Percentiles rank a stretch among this genome's conserved stretches.
Evolutionary conservation across 805 yeast genomes (phyloP).

Genomic region (Millerago galiae): DNA sequence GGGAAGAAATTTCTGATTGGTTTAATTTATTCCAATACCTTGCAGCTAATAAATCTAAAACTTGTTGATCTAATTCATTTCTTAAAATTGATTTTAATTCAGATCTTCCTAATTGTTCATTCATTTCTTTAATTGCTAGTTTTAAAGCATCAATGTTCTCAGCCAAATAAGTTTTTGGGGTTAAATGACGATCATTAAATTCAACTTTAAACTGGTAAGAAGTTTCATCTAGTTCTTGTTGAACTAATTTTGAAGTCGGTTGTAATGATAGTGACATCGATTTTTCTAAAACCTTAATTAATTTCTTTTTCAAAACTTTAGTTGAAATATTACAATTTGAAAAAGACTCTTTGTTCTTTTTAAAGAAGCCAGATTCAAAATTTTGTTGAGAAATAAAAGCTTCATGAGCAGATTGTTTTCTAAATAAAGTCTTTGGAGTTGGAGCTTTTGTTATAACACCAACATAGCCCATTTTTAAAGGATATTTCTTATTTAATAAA

Average conservation of each 20-base stretch:
- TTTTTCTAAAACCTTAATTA: constrained; percentile 80
- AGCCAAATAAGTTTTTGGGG: constrained; percentile 92
- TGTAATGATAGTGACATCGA: constrained; percentile 86
- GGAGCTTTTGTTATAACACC: constrained; percentile 94
- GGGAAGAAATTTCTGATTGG: constrained; percentile 15
- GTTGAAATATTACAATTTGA: constrained; percentile 71
- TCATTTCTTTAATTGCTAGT: constrained; percentile 78
- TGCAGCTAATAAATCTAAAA: constrained; percentile 78
- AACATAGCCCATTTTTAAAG: constrained; percentile 93
- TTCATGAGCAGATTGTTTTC: constrained; percentile 50
- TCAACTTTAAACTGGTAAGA: constrained; percentile 92
- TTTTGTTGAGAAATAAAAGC: constrained; percentile 63
- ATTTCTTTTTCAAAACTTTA: constrained; percentile 62
- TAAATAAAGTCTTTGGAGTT: constrained; percentile 35
- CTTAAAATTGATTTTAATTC: constrained; percentile 76
- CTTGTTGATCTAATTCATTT: constrained; percentile 83
- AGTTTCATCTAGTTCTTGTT: constrained; percentile 89
- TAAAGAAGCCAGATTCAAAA: constrained; percentile 60
- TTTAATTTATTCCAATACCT: constrained; percentile 78
- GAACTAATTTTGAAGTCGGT: constrained; percentile 82
- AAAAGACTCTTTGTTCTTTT: constrained; percentile 53
- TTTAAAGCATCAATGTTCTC: constrained; percentile 86
- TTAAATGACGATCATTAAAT: constrained; percentile 87
- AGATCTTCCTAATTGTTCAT: constrained; percentile 72
- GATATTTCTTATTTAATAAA: constrained; percentile 75